These are phyloP conservation scores for Liriodendron chinense DNA, from an alignment of 164 flowering plant genomes.

Conservation along the genomic window DNA sequence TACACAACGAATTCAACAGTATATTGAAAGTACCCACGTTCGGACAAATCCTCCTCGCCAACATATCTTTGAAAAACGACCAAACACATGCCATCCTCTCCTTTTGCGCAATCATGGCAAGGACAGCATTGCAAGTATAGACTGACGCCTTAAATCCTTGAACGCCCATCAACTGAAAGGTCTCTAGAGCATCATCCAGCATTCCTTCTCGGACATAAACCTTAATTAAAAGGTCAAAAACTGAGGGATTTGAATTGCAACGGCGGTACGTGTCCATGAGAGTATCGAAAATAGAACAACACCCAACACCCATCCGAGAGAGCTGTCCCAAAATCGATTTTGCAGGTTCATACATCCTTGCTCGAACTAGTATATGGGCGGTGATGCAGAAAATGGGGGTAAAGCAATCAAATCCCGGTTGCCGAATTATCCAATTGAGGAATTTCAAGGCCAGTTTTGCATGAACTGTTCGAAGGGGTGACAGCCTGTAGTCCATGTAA, in stretches of 20 bases:
- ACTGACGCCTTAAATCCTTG: slow-evolving; percentile 68
- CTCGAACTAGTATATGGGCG: slow-evolving; percentile 60
- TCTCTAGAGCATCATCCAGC: slow-evolving; percentile 47
- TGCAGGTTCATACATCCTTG: slow-evolving; percentile 64
- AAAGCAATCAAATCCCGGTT: slow-evolving; percentile 56
- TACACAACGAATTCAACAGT: slow-evolving; percentile 52
- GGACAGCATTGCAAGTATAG: slow-evolving; percentile 60
- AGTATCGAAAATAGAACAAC: slow-evolving; percentile 42
- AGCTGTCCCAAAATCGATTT: slow-evolving; percentile 48
- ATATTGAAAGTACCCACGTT: slow-evolving; percentile 69
- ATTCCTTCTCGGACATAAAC: slow-evolving; percentile 50
- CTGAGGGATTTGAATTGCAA: slow-evolving; percentile 76
- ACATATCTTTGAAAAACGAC: slow-evolving; percentile 68
- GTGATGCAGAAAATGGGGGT: slow-evolving; percentile 54
- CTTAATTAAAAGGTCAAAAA: slow-evolving; percentile 75
- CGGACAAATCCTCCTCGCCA: slow-evolving; percentile 51
- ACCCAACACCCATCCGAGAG: slow-evolving; percentile 31
- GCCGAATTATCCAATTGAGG: slow-evolving; percentile 61
- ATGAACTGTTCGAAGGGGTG: slow-evolving; percentile 62
- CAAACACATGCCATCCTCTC: slow-evolving; percentile 37
- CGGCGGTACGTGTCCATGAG: slow-evolving; percentile 72
- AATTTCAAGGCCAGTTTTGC: slow-evolving; percentile 76
- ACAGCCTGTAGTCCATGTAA: slow-evolving; percentile 58
- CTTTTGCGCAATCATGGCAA: slow-evolving; percentile 43
- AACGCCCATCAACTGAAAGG: slow-evolving; percentile 45